phyloP scores from a whole-genome alignment of 2,329 filamentous ascomycete genomes.

The Diaporthe sp. region DNA sequence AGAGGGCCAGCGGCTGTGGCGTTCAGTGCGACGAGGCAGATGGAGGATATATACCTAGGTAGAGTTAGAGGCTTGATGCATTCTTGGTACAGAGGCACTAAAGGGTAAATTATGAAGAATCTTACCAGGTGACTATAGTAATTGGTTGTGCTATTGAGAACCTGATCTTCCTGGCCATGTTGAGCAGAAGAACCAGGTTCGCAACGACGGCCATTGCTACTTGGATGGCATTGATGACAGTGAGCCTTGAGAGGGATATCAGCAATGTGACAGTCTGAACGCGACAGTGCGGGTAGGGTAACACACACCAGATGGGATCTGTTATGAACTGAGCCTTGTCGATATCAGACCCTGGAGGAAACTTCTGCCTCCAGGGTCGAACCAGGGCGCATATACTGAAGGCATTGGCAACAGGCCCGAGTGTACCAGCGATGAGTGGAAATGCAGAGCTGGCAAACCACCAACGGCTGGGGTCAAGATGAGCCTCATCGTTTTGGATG shows the following conservation, averaged over 20 bases:
- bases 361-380: slow-evolving; percentile 78
- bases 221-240: slow-evolving; percentile 82
- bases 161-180: slow-evolving; percentile 84
- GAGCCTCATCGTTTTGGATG: slow-evolving; percentile 54
- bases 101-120: slow-evolving; percentile 61
- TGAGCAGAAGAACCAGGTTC: slow-evolving; percentile 86
- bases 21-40: slow-evolving; percentile 75
- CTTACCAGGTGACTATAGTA: slow-evolving; percentile 84
- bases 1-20: slow-evolving; percentile 75
- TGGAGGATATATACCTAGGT: slow-evolving; percentile 66
- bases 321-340: slow-evolving; percentile 64
- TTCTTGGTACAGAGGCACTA: too few relatives aligned
- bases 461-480: slow-evolving; percentile 68
- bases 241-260: slow-evolving; percentile 63
- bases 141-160: slow-evolving; percentile 87
- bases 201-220: slow-evolving; percentile 81
- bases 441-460: slow-evolving; percentile 76
- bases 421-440: slow-evolving; percentile 84
- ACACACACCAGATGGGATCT: slow-evolving; percentile 78
- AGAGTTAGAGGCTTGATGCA: slow-evolving; percentile 50
- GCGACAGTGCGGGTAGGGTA: not conserved
- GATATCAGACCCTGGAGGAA: slow-evolving; percentile 59
- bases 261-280: not conserved
- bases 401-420: slow-evolving; percentile 88
- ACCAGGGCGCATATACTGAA: slow-evolving; percentile 91